Evolutionary conservation across 768 basidiomycete genomes (phyloP), one percentile per base, ranked within the genome.

Genomic region (Cubamyces sp.): DNA sequence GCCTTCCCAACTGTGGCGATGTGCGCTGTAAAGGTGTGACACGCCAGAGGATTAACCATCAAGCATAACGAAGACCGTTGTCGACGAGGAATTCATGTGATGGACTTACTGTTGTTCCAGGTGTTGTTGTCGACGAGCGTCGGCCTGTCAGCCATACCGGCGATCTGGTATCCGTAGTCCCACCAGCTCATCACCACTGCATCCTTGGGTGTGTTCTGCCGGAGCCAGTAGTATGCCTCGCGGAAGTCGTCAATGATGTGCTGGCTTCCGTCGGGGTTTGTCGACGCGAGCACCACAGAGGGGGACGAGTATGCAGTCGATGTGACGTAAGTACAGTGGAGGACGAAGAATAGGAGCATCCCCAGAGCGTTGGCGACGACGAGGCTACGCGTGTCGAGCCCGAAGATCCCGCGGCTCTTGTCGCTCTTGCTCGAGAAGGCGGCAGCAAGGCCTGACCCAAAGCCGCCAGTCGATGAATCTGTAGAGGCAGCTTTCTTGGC

Each of bases 141-240:
- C 15, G 94, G 88, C 47, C 96, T 81, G 77, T 98, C 95, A 23
- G 97, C 96, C 92, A 98, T 97, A 42, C 97, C 97, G 42, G 97
- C 97, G 71, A 98, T 98, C 76, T 98, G 96, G 74, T 99, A 98
- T 28, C 96, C 97, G 68, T 98, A 99, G 78, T 98, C 97, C 97
- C 97, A 98, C 97, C 97, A 99, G 63, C 91, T 93, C 94, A 96
- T 96, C 25, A 98, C 88, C 34, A 98, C 96, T 5, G 94, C 87
- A 62, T 92, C 88, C 74, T 94, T 81, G 5, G 90, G 83, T 2
- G 97, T 99, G 77, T 98, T 99, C 77, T 96, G 91, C 54, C 97
- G 83, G 50, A 99, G 75, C 97, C 97, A 99, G 72, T 98, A 98
- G 75, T 99, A 98, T 14, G 97, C 97, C 79, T 98, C 97, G 61